These are phyloP conservation scores for Shiraia sp. DNA, from an alignment of 2,329 filamentous ascomycete genomes.

Conservation along the genomic window DNA sequence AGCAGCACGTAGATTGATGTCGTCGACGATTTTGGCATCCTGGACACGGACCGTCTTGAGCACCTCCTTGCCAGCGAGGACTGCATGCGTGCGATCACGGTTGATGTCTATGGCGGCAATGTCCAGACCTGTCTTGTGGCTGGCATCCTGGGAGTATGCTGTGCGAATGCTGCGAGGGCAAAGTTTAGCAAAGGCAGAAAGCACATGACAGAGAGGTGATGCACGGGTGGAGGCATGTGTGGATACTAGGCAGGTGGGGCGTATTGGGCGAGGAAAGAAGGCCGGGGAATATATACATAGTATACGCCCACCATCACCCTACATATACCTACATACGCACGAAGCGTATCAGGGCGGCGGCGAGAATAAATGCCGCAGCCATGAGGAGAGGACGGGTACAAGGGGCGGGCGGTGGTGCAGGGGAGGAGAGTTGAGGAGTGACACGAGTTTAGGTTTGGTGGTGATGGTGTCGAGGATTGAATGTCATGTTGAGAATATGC, in stretches of 20 bases:
- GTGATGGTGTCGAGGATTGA: no score
- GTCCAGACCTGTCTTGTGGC: slow-evolving; percentile 66
- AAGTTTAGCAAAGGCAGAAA: slow-evolving; percentile 12
- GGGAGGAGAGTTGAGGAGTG: no score
- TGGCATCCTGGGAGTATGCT: slow-evolving; percentile 58
- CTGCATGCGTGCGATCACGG: slow-evolving; percentile 63
- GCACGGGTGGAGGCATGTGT: background rate
- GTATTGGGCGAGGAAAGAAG: slow-evolving; percentile 1
- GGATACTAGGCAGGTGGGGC: background rate
- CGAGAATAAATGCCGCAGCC: no score
- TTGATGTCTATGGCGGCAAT: slow-evolving; percentile 68
- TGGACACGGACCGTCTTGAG: slow-evolving; percentile 66
- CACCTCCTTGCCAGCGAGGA: slow-evolving; percentile 68
- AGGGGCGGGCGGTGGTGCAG: no score
- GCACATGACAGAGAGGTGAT: background rate
- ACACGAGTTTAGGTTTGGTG: no score
- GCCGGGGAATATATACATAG: slow-evolving; percentile 15
- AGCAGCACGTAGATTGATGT: slow-evolving; percentile 65
- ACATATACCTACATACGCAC: no score
- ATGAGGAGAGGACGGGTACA: no score
- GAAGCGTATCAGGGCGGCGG: no score
- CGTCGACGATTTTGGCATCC: slow-evolving; percentile 61
- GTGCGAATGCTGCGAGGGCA: slow-evolving; percentile 44
- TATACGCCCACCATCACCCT: no score
- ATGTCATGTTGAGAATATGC: no score